phyloP scores from a whole-genome alignment of 345 rosid genomes.

The Eucalyptus caleyi region DNA sequence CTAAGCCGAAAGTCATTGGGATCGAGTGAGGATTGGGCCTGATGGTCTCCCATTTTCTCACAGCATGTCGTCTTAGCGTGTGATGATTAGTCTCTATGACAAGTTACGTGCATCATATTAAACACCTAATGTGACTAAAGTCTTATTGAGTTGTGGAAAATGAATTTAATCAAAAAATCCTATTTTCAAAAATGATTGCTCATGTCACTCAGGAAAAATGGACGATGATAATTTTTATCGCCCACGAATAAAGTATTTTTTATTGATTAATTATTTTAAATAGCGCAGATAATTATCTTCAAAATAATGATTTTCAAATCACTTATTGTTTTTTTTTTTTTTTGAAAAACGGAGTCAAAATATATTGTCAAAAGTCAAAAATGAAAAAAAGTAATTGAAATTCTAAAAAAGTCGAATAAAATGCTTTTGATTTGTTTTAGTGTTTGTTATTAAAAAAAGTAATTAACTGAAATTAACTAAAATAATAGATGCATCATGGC shows the following conservation, averaged over 20 bases:
- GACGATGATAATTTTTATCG: no score
- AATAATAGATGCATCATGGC: no score
- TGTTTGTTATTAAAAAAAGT: no score
- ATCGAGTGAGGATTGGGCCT: rapidly evolving
- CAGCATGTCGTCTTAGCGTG: not conserved
- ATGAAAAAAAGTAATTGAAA: no score
- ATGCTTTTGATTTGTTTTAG: no score
- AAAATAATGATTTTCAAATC: not conserved
- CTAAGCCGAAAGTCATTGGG: not conserved
- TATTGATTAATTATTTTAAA: not conserved
- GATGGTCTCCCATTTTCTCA: not conserved
- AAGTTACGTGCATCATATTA: not conserved
- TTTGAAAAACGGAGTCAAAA: no score
- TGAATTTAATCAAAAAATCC: not conserved
- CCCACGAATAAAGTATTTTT: not conserved
- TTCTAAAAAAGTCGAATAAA: no score
- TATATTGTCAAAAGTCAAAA: not conserved
- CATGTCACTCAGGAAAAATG: not conserved
- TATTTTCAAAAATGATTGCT: not conserved
- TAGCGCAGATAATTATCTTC: rapidly evolving
- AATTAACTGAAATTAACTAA: no score
- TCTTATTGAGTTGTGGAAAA: not conserved
- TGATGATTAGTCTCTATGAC: not conserved
- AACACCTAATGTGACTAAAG: not conserved
- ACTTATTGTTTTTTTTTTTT: not conserved